Base-by-base conservation (phyloP, 805 yeast species). In the Kurtzmaniella fragi region DNA sequence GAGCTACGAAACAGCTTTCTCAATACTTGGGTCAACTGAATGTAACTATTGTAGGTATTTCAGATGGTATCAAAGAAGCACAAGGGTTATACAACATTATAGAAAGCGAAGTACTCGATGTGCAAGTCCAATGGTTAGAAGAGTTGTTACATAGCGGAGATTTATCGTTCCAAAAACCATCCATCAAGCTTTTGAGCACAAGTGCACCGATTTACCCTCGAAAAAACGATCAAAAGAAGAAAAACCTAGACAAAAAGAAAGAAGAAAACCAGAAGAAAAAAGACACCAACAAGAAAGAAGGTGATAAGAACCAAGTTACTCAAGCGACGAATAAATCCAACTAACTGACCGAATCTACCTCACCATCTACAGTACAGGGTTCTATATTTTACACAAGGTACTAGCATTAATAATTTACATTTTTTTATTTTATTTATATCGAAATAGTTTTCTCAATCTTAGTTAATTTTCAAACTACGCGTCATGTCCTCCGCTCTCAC, bases 71-170 rank as follows among this genome's bases (percentile, higher is more conserved):
- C 26, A 38, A 42, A 0, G 64, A 51, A 28, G 70, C 64, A 2
- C 41, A 46, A 17, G 52, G 57, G 14, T 46, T 69, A 17, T 62
- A 48, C 42, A 50, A 56, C 11, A 31, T 60, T 10, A 45, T 70
- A 2, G 47, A 59, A n/a, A 10, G 35, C 9, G 38, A 59, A 16
- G 61, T 75, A 1, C 48, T 44, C 2, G 69, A 64, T 34, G 66
- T 73, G 3, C 52, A 59, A 2, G 62, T 74, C 9, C 75, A 75
- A 7, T 76, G 78, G 78, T 52, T 75, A 38, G 54, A 56, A 11
- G 58, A 60, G 13, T 40, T 64, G 11, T 46, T 68, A 6, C 55
- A 48, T 11, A 36, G 5, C 13, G 27, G 32, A 32, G 33, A 31
- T 14, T 36, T 20, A 3, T 30, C 37, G n/a, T 70, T 62, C 42